These are phyloP conservation scores for rapeseed (Brassica napus) DNA, from an alignment of 345 rosid genomes.

Conservation along the genomic window Da-Ae NC_063447.1:47641501-47642000, in stretches of 20 bases:
- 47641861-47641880: neutral
- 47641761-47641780: neutral
- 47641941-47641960: neutral
- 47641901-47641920: neutral
- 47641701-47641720: neutral
- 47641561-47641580: neutral
- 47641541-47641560: conserved; percentile 19
- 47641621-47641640: conserved; percentile 9
- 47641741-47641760: neutral
- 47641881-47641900: neutral
- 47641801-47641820: neutral
- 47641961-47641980: neutral
- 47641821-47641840: neutral
- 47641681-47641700: neutral
- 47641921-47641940: neutral
- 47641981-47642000: neutral
- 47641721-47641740: neutral
- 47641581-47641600: conserved; percentile 15
- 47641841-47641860: neutral
- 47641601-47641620: conserved; percentile 13
- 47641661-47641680: neutral
- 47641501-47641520: neutral
- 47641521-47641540: neutral
- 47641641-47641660: neutral
- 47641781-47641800: neutral